These are phyloP conservation scores for Wickerhamiella nectarea DNA, from an alignment of 805 yeast species.

Conservation along the genomic window DNA sequence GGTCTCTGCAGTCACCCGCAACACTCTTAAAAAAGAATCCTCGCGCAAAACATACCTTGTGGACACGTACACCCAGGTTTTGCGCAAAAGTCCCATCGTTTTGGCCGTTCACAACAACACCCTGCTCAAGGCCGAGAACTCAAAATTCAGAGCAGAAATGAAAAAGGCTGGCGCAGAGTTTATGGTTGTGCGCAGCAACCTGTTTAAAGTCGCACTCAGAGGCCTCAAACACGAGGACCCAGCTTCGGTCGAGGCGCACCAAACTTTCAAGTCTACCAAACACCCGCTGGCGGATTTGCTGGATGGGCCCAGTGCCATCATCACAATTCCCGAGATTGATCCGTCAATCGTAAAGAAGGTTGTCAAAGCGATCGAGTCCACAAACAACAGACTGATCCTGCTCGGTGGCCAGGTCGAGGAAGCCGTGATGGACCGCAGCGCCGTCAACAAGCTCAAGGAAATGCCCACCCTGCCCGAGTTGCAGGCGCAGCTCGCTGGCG, in stretches of 20 bases:
- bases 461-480: constrained; percentile 59
- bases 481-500: constrained; percentile 71
- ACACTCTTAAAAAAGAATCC: constrained; percentile 45
- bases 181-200: constrained; percentile 50
- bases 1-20: neutral
- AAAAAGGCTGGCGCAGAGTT: constrained; percentile 53
- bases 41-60: constrained; percentile 79
- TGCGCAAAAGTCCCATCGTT: constrained; percentile 55
- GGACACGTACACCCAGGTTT: constrained; percentile 61
- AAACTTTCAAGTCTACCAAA: constrained; percentile 24
- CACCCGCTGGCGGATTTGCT: constrained; percentile 65
- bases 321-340: constrained; percentile 52
- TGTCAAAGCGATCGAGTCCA: constrained; percentile 44
- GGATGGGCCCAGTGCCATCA: constrained; percentile 75
- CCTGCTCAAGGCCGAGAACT: constrained; percentile 54
- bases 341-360: constrained; percentile 55
- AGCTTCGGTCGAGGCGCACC: constrained; percentile 41
- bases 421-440: constrained; percentile 36
- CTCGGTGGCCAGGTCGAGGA: constrained; percentile 77
- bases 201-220: constrained; percentile 66
- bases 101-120: constrained; percentile 79
- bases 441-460: constrained; percentile 51
- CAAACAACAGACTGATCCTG: constrained; percentile 61
- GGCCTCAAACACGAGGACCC: constrained; percentile 63
- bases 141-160: constrained; percentile 46